A percentile compares a stretch with the other conserved stretches of the same genome.
Evolutionary conservation across 2,329 filamentous ascomycete genomes (phyloP).

Genomic region (Cercospora sp.): DNA sequence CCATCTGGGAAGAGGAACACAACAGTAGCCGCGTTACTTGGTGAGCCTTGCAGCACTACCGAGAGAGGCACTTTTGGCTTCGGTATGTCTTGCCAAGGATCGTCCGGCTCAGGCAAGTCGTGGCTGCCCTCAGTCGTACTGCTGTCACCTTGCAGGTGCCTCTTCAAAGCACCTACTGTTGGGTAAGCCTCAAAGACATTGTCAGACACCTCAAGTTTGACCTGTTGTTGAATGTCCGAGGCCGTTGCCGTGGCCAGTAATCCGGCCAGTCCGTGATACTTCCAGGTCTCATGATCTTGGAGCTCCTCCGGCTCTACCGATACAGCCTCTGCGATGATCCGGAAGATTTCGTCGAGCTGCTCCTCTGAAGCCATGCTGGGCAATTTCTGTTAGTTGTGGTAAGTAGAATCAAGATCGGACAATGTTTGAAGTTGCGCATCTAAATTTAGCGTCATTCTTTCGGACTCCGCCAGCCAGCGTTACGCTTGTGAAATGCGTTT

Average conservation of each 20-base stretch:
- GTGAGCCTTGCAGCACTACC: slow-evolving; percentile 31
- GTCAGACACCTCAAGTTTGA: slow-evolving; percentile 24
- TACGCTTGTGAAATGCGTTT: neutral
- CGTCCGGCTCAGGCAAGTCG: slow-evolving; percentile 22
- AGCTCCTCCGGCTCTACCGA: slow-evolving; percentile 34
- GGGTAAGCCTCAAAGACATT: slow-evolving; percentile 32
- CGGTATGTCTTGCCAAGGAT: slow-evolving; percentile 36
- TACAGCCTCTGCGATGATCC: slow-evolving; percentile 35
- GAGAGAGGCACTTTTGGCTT: slow-evolving; percentile 37
- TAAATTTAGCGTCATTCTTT: slow-evolving; percentile 7
- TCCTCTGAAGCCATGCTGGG: slow-evolving; percentile 25
- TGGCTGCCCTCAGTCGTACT: neutral
- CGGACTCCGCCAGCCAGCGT: neutral
- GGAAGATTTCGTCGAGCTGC: slow-evolving; percentile 25
- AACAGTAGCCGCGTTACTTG: slow-evolving; percentile 19
- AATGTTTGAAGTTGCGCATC: neutral
- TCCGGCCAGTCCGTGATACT: slow-evolving; percentile 34
- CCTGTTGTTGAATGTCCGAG: slow-evolving; percentile 31
- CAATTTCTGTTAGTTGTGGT: neutral
- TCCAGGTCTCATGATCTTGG: slow-evolving; percentile 37
- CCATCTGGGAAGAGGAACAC: slow-evolving; percentile 50
- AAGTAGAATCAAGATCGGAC: neutral
- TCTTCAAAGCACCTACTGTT: slow-evolving; percentile 32
- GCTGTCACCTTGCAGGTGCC: slow-evolving; percentile 20
- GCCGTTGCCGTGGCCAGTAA: slow-evolving; percentile 34